These are phyloP conservation scores for Coemansia sp. DNA, from an alignment of 371 early-diverging fungal species.

Conservation along the genomic window DNA sequence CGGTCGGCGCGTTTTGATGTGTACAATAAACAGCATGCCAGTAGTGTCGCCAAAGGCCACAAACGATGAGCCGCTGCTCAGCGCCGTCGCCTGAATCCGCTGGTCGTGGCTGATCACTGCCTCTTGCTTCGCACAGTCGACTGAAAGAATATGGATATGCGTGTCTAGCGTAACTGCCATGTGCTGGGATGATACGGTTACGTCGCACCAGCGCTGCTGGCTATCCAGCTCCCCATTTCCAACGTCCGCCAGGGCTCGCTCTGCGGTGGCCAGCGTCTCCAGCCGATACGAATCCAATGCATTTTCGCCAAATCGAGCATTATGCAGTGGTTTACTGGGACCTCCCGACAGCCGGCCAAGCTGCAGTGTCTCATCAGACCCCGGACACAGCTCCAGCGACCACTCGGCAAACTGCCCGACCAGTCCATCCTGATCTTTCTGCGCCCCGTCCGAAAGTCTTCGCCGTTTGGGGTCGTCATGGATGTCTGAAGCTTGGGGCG, in stretches of 20 bases:
- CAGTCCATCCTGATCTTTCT: neutral
- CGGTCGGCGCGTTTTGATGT: constrained; percentile 27
- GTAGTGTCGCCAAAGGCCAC: constrained; percentile 45
- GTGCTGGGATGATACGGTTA: constrained; percentile 15
- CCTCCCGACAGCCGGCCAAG: constrained; percentile 12
- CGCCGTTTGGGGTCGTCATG: constrained; percentile 8
- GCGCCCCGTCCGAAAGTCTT: neutral
- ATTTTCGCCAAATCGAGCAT: constrained; percentile 1
- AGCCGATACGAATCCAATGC: constrained; percentile 35
- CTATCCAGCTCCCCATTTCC: neutral
- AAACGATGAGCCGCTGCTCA: constrained; percentile 38
- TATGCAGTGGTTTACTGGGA: no score
- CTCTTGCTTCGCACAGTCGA: constrained; percentile 15
- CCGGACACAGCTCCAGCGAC: constrained; percentile 19
- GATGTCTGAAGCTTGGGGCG: neutral
- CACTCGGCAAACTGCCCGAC: constrained; percentile 5
- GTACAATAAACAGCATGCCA: constrained; percentile 45
- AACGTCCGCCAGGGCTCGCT: neutral
- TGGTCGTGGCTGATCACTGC: constrained; percentile 35
- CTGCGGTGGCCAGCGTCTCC: constrained; percentile 32
- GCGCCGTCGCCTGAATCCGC: constrained; percentile 17
- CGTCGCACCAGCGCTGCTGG: constrained; percentile 22
- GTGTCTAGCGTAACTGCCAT: constrained; percentile 23
- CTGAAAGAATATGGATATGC: constrained; percentile 26
- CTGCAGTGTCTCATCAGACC: constrained; percentile 38